These are phyloP conservation scores for Podospora pseudocomata DNA, from an alignment of 495 filamentous ascomycete species.

Conservation along the genomic window DNA sequence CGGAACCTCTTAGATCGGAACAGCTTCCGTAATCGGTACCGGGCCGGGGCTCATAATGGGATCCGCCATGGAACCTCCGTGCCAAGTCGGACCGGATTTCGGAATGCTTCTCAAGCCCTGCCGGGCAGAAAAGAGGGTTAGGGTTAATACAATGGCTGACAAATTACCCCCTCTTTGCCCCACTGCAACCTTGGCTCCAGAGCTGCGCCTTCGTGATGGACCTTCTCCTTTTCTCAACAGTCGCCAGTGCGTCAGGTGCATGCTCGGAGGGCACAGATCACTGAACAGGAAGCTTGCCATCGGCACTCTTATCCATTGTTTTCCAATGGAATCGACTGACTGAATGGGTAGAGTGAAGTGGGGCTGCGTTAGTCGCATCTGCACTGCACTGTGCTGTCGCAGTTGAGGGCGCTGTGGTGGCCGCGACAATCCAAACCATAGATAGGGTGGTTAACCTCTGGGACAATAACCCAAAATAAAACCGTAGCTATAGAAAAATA, in stretches of 20 bases:
- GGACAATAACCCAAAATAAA: background rate
- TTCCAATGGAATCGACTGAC: background rate
- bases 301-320: background rate
- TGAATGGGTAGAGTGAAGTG: background rate
- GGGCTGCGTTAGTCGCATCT: background rate
- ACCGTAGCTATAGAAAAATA: background rate
- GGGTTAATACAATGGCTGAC: background rate
- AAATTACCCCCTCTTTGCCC: background rate
- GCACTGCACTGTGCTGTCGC: background rate
- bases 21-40: background rate
- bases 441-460: background rate
- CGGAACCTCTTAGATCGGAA: background rate
- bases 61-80: background rate
- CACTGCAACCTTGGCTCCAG: background rate
- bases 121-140: background rate
- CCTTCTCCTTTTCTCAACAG: background rate
- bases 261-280: background rate
- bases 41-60: too few relatives aligned
- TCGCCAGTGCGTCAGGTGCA: background rate
- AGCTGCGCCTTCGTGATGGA: background rate
- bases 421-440: background rate
- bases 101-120: background rate
- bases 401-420: background rate
- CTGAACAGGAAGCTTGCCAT: background rate
- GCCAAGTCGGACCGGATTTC: background rate